phyloP scores from a whole-genome alignment of 2,329 filamentous ascomycete genomes.

The Diaporthe citrichinensis region DNA sequence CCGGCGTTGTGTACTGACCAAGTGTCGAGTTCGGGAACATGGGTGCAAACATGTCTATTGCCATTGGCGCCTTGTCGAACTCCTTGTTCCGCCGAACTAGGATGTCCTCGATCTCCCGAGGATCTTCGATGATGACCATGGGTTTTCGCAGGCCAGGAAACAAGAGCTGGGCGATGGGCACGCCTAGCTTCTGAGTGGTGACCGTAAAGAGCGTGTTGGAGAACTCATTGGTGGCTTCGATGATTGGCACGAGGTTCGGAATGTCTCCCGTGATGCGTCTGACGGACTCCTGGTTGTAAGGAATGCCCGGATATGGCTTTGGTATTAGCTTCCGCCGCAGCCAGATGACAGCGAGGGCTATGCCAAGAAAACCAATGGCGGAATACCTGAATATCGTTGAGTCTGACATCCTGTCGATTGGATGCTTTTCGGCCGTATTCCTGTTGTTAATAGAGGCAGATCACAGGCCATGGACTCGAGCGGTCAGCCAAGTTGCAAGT shows the following conservation, averaged over 20 bases:
- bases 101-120: slow-evolving; percentile 49
- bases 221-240: slow-evolving; percentile 19
- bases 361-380: neutral
- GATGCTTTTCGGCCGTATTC: neutral
- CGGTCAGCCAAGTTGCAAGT: neutral
- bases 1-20: slow-evolving; percentile 45
- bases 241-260: neutral
- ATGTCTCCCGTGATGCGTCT: slow-evolving; percentile 18
- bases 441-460: no score
- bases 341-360: neutral
- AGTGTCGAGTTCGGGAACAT: slow-evolving; percentile 49
- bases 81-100: slow-evolving; percentile 47
- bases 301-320: slow-evolving; percentile 28
- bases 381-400: neutral
- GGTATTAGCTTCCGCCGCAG: neutral
- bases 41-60: slow-evolving; percentile 45
- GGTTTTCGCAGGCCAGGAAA: slow-evolving; percentile 42
- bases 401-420: neutral
- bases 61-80: slow-evolving; percentile 49
- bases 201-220: slow-evolving; percentile 25
- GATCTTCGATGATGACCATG: slow-evolving; percentile 47
- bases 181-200: slow-evolving; percentile 34
- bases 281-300: slow-evolving; percentile 13
- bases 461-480: neutral
- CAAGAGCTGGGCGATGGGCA: slow-evolving; percentile 48